phyloP scores from a whole-genome alignment of 2,329 filamentous ascomycete genomes.

The Ramularia collo-cygni region DNA sequence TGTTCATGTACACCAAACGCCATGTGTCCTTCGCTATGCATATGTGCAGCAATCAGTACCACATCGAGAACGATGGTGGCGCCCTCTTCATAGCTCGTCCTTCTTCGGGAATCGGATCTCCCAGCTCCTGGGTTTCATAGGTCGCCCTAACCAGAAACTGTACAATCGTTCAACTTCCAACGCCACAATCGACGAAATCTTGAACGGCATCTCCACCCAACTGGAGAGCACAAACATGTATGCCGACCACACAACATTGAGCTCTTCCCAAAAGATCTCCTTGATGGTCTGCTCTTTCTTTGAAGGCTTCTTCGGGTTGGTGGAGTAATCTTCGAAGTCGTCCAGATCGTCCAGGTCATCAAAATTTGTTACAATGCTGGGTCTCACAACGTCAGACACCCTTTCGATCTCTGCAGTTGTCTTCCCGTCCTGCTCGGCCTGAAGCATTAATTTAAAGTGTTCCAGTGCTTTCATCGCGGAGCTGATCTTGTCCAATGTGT shows the following conservation, averaged over 20 bases:
- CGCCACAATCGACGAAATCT: constrained; percentile 40
- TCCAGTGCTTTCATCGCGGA: constrained; percentile 70
- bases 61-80: constrained; percentile 14
- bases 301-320: constrained; percentile 6
- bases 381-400: constrained; percentile 11
- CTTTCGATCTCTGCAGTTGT: constrained; percentile 11
- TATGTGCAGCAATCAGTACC: constrained; percentile 13
- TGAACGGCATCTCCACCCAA: constrained; percentile 51
- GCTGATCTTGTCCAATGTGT: constrained; percentile 83
- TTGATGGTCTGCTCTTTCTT: constrained; percentile 39
- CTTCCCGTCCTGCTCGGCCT: constrained; percentile 20
- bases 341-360: constrained; percentile 25
- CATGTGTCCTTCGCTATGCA: not conserved
- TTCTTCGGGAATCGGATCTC: constrained; percentile 39
- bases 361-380: constrained; percentile 10
- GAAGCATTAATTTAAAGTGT: constrained; percentile 56
- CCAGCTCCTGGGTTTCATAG: constrained; percentile 52
- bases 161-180: constrained; percentile 51
- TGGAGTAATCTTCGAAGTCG: constrained; percentile 18
- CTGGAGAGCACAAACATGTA: constrained; percentile 59
- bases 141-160: constrained; percentile 58
- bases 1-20: not conserved
- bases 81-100: constrained; percentile 20
- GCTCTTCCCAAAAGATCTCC: constrained; percentile 59
- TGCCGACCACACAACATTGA: constrained; percentile 55